A percentile compares a stretch with the other conserved stretches of the same genome.
phyloP scores from a whole-genome alignment of 352 stramenopile genomes.

The Pythium apleroticum region DNA sequence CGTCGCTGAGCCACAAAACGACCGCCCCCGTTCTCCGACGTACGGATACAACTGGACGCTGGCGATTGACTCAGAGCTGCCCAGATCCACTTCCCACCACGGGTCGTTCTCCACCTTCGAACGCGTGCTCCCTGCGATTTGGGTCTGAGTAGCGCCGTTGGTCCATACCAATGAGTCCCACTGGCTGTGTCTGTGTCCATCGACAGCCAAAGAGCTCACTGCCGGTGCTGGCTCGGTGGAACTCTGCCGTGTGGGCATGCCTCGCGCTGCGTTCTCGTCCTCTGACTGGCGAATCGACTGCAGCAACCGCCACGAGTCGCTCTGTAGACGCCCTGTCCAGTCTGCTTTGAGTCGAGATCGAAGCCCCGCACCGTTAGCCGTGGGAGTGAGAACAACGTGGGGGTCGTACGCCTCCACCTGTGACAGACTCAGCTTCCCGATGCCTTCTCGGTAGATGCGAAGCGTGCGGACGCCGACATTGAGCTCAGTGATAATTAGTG shows the following conservation, averaged over 20 bases:
- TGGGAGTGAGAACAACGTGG: slow-evolving; percentile 46
- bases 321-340: slow-evolving; percentile 36
- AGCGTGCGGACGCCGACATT: slow-evolving; percentile 44
- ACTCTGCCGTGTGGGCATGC: slow-evolving; percentile 66
- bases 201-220: slow-evolving; percentile 47
- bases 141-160: background rate
- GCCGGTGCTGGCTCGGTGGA: slow-evolving; percentile 42
- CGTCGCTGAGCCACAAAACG: slow-evolving; percentile 29
- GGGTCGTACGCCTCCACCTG: slow-evolving; percentile 60
- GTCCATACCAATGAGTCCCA: slow-evolving; percentile 48
- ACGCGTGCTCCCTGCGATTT: slow-evolving; percentile 48
- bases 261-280: slow-evolving; percentile 56
- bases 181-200: slow-evolving; percentile 32
- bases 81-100: slow-evolving; percentile 79
- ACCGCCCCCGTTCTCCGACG: slow-evolving; percentile 36
- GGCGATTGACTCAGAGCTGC: slow-evolving; percentile 39
- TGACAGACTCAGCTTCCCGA: slow-evolving; percentile 33
- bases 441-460: slow-evolving; percentile 52
- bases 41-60: slow-evolving; percentile 54
- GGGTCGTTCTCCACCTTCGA: slow-evolving; percentile 39
- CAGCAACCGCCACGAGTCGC: slow-evolving; percentile 53
- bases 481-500: slow-evolving; percentile 49
- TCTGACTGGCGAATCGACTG: slow-evolving; percentile 52
- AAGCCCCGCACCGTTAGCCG: slow-evolving; percentile 40
- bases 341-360: slow-evolving; percentile 48